Evolutionary conservation across 2,329 filamentous ascomycete species (phyloP), one percentile per base, ranked within the genome.

Genomic region (Metarhizium robertsii): DNA sequence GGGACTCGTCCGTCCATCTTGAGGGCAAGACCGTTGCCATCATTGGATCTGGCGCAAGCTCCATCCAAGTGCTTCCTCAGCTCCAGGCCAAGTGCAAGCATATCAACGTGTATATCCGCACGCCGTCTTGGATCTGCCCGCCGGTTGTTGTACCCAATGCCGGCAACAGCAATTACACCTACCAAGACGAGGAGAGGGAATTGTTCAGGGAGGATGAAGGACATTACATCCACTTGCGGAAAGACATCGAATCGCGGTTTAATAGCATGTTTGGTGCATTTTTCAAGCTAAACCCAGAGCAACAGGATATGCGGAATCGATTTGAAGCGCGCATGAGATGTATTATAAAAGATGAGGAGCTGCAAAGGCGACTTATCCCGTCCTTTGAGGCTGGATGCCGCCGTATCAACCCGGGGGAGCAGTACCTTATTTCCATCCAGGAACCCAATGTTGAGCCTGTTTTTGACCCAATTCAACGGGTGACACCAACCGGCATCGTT

Each of bases 101-200:
- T 40, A 63, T 75, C 6, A 69, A 69, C 6, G 73, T 73, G n/a
- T 77, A 75, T 60, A 73, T 78, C 57, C 70, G 75, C 3, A 73
- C 74, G 13, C 71, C 72, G 0, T 73, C 74, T 0, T 78, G 74
- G 74, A 72, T 78, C 6, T 71, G 69, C 2, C 72, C 73, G 0
- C 61, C 61, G 4, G 45, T 61, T 3, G 61, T 53, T 4, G 47
- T 57, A 8, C 55, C 59, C 0, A 46, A 46, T 14, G 45, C 55
- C 2, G 55, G 59, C 6, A 52, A 50, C 0, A 50, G 51, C 6
- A 61, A 58, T 20, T 55, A 61, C 20, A 52, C 53, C 11, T 61
- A 61, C 14, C 51, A 50, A 8, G 42, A 53, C n/a, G 46, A 43
- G 10, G 59, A 61, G 25, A 59, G 57, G 49, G 50, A 56, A 1